A percentile compares a stretch with the other conserved stretches of the same genome.
These are phyloP conservation scores for Anthostomella pinea DNA, from an alignment of 2,329 filamentous ascomycete species.

Conservation along the genomic window DNA sequence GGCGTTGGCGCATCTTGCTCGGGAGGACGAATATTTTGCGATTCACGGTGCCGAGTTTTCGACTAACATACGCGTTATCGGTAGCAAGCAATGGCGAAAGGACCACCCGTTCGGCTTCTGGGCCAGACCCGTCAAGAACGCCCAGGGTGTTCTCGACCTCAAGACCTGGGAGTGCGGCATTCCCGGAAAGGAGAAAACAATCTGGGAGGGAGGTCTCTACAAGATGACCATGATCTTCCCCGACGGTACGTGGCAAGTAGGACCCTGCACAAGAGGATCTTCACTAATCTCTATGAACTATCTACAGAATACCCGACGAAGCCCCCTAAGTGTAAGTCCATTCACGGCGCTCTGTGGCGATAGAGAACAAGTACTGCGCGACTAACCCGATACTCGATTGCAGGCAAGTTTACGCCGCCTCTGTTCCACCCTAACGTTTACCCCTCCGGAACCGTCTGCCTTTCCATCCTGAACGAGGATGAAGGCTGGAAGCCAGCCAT, in stretches of 20 bases:
- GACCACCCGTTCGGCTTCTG: constrained; percentile 98
- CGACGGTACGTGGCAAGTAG: constrained; percentile 64
- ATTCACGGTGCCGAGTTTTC: neutral
- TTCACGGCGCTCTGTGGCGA: neutral
- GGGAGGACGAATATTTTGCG: neutral
- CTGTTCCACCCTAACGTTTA: constrained; percentile 99
- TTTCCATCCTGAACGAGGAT: constrained; percentile 96
- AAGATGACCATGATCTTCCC: constrained; percentile 92
- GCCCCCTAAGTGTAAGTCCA: constrained; percentile 88
- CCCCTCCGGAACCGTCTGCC: constrained; percentile 93
- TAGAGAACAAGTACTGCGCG: constrained; percentile 4
- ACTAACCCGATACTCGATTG: constrained; percentile 8
- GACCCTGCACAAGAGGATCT: constrained; percentile 17
- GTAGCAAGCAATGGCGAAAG: constrained; percentile 90
- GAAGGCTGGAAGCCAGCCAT: constrained; percentile 99
- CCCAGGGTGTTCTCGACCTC: constrained; percentile 80
- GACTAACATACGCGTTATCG: constrained; percentile 15
- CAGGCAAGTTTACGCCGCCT: constrained; percentile 94
- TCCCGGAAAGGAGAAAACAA: constrained; percentile 92
- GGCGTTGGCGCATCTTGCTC: neutral
- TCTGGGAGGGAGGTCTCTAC: constrained; percentile 97
- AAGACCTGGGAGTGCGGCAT: constrained; percentile 97
- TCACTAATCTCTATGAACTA: constrained; percentile 13
- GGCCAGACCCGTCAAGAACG: constrained; percentile 78
- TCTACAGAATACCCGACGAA: constrained; percentile 91